Evolutionary conservation across 176 grass and related monocot genomes (phyloP).

Genomic region (Poa annua): DNA sequence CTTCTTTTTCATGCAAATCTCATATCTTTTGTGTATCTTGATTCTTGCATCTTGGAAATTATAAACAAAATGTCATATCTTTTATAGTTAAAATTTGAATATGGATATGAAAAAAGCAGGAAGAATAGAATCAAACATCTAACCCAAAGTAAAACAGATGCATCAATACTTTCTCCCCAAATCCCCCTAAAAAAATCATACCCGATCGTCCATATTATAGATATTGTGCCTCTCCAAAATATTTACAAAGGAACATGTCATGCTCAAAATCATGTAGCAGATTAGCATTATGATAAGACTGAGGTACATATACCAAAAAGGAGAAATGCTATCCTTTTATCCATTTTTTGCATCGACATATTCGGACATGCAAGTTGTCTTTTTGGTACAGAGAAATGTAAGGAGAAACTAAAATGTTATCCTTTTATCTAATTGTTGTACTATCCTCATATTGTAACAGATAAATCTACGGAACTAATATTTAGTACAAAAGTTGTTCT

Average conservation of each 20-base stretch:
- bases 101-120: not conserved
- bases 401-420: too few relatives aligned
- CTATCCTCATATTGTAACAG: not conserved
- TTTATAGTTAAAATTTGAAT: not conserved
- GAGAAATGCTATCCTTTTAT: too few relatives aligned
- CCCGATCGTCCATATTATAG: too few relatives aligned
- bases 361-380: too few relatives aligned
- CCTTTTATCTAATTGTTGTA: not conserved
- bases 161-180: not conserved
- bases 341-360: too few relatives aligned
- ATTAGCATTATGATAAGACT: too few relatives aligned
- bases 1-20: not conserved
- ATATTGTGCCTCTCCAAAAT: too few relatives aligned
- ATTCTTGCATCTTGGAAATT: too few relatives aligned
- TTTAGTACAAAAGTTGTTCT: not conserved
- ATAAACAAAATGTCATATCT: not conserved
- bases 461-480: not conserved
- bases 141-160: not conserved
- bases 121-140: not conserved
- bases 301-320: too few relatives aligned
- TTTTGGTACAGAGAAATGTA: too few relatives aligned
- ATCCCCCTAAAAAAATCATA: not conserved
- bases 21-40: not conserved
- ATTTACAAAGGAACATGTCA: too few relatives aligned
- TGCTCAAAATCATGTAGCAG: too few relatives aligned